These are phyloP conservation scores for Magnolia sinica DNA, from an alignment of 164 flowering plant species.

Conservation along the genomic window DNA sequence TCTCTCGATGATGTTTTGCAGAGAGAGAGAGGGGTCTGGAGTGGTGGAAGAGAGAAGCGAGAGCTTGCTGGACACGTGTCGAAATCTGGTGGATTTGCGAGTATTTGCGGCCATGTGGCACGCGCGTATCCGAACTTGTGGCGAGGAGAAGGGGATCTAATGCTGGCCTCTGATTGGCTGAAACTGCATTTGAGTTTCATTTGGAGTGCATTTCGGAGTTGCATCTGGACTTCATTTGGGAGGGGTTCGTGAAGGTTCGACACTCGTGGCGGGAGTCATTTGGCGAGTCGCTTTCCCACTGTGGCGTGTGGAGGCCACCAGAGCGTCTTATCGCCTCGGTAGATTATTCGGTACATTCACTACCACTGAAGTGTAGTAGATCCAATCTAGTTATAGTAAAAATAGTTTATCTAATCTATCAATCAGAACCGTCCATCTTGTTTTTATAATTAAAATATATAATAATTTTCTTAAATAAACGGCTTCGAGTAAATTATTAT, in stretches of 20 bases:
- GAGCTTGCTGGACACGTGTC: conserved; percentile 5
- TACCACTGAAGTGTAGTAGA: too few relatives aligned
- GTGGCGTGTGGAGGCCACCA: neutral
- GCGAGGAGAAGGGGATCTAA: conserved; percentile 17
- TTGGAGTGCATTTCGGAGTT: neutral
- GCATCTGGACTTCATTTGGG: conserved; percentile 6
- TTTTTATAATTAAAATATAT: too few relatives aligned
- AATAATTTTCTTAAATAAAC: too few relatives aligned
- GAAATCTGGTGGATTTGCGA: neutral
- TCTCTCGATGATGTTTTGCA: neutral
- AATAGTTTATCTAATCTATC: too few relatives aligned
- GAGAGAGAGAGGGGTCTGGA: neutral
- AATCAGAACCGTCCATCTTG: neutral
- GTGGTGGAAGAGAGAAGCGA: neutral
- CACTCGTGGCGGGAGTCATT: conserved; percentile 9
- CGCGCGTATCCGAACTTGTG: conserved; percentile 17
- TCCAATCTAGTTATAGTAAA: too few relatives aligned
- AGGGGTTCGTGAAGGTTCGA: neutral
- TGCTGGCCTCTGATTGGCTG: conserved; percentile 13
- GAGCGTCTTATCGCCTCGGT: too few relatives aligned
- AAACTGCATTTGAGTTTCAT: neutral
- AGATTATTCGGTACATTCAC: too few relatives aligned
- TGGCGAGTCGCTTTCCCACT: conserved; percentile 10
- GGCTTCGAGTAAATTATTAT: too few relatives aligned
- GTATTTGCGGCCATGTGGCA: conserved; percentile 13